Base-by-base conservation (phyloP, 352 stramenopile genomes). In the Pythium dissotocum region DNA sequence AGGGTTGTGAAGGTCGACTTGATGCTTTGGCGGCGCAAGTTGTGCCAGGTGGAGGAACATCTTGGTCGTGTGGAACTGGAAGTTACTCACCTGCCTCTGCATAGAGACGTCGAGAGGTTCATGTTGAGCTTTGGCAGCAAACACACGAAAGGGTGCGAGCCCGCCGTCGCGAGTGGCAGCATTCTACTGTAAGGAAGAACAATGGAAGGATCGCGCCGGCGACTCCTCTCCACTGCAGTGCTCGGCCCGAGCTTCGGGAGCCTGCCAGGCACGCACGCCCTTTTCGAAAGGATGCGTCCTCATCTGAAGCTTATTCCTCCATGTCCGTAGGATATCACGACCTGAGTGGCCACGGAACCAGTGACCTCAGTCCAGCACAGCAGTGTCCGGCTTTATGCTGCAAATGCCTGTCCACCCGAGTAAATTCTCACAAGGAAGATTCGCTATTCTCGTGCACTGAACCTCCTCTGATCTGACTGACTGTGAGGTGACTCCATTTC, bases 131-230 rank as follows among this genome's bases (percentile, higher is more conserved):
- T 44, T 7, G 36, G 36, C 36, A 12, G 36, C 36, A 44, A 44
- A 44, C 36, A 44, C 40, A 49, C 40, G 46, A 53, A 53, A 53
- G 46, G 46, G 46, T 53, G 46, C 46, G 6, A 30, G 46, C n/a
- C 30, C 46, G n/a, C 14, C n/a, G 7, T 10, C 21, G 46, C 46
- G 4, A 30, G 21, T 24, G 21, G 21, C 2, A 6, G 46, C 18
- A 30, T 53, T 53, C 46, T 30, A n/a, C 21, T 24, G 21, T 24
- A 24, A 0, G 21, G n/a, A n/a, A 53, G 9, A 53, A 53, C 46
- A 30, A 14, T 14, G 21, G 46, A 53, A 53, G n/a, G 46, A 53
- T 53, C 46, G 46, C 46, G 21, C 30, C 6, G 46, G 21, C n/a
- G 46, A 24, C 21, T 24, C 21, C n/a, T 13, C 16, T 28, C 46